These are phyloP conservation scores for Camellia japonica DNA, from an alignment of 148 eudicot genomes.

Conservation along the genomic window DNA sequence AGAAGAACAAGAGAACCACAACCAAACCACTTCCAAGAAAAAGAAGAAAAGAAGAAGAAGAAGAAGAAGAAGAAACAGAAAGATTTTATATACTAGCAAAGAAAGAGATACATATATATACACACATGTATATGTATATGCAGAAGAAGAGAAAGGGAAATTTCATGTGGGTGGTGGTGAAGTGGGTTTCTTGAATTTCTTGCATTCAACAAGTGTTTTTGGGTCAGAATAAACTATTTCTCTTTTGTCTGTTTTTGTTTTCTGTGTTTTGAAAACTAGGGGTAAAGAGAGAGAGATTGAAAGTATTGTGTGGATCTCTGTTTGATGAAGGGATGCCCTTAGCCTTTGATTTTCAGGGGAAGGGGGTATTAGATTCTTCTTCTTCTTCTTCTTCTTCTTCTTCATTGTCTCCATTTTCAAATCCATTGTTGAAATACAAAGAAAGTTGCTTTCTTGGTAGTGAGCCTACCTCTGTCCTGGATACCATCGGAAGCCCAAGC, in stretches of 20 bases:
- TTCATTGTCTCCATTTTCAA: slow-evolving; percentile 3
- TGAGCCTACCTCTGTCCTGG: slow-evolving; percentile 81
- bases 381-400: slow-evolving; percentile 7
- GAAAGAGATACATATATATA: slow-evolving; percentile 1
- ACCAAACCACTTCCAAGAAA: neutral
- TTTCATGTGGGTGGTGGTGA: slow-evolving; percentile 18
- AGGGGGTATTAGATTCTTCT: slow-evolving; percentile 39
- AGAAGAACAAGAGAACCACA: neutral
- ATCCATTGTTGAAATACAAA: slow-evolving; percentile 10
- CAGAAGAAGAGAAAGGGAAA: neutral
- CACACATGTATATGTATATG: slow-evolving; percentile 13
- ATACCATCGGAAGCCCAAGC: slow-evolving; percentile 59
- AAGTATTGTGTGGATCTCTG: slow-evolving; percentile 5
- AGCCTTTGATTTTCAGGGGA: slow-evolving; percentile 70
- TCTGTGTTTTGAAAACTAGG: neutral
- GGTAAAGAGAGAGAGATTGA: neutral
- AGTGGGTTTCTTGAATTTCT: slow-evolving; percentile 18
- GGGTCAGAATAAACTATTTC: neutral
- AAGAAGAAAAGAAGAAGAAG: no score
- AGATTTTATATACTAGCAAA: neutral
- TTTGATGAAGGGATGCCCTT: slow-evolving; percentile 55
- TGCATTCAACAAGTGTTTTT: neutral
- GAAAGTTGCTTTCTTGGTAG: slow-evolving; percentile 15
- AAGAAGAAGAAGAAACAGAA: slow-evolving; percentile 7
- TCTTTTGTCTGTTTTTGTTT: neutral